Evolutionary conservation across 2,329 filamentous ascomycete genomes (phyloP).

Genomic region (Venturiaceae sp.): DNA sequence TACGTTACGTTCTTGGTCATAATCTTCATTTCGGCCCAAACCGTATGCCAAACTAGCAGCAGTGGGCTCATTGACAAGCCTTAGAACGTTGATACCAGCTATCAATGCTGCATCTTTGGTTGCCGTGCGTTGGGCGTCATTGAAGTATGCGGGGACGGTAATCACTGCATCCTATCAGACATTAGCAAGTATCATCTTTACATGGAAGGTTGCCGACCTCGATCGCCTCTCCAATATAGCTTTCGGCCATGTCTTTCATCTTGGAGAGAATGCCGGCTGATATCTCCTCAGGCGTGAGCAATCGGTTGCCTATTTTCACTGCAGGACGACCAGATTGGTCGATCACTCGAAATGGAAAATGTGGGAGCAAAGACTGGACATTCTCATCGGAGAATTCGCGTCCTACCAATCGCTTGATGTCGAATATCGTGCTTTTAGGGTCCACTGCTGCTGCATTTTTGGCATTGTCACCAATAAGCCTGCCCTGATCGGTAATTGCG

Average conservation of each 20-base stretch:
- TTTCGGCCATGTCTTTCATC: conserved; percentile 8
- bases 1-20: neutral
- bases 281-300: conserved; percentile 5
- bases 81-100: conserved; percentile 3
- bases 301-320: neutral
- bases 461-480: conserved; percentile 32
- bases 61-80: conserved; percentile 3
- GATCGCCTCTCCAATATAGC: conserved; percentile 1
- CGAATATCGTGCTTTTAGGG: conserved; percentile 66
- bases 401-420: conserved; percentile 79
- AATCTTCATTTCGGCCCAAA: neutral
- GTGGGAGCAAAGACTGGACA: conserved; percentile 5
- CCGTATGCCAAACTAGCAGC: conserved; percentile 5
- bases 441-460: conserved; percentile 89
- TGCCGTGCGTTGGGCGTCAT: neutral
- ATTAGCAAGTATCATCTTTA: neutral
- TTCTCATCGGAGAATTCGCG: conserved; percentile 61
- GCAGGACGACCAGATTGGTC: conserved; percentile 3
- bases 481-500: conserved; percentile 14
- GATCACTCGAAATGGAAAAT: conserved; percentile 7
- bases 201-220: neutral
- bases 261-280: conserved; percentile 5
- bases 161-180: neutral
- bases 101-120: conserved; percentile 4
- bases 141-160: conserved; percentile 8